These are phyloP conservation scores for Viola odorata DNA, from an alignment of 345 rosid genomes.

Conservation along the genomic window DNA sequence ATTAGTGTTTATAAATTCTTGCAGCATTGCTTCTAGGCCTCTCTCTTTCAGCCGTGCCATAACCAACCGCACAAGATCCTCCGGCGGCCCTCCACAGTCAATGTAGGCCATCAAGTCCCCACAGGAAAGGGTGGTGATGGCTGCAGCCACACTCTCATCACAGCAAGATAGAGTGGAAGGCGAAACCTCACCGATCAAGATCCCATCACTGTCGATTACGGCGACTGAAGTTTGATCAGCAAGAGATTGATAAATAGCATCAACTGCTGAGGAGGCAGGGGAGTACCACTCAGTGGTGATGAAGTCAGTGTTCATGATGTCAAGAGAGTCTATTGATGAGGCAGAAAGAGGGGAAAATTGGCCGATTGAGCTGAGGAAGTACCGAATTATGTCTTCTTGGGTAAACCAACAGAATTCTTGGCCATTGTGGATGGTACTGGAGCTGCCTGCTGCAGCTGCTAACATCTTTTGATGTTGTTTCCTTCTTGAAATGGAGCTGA, in stretches of 20 bases:
- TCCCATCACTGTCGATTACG: slow-evolving; percentile 48
- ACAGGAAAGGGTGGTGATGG: slow-evolving; percentile 59
- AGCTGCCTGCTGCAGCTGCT: slow-evolving; percentile 2
- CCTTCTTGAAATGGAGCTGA: slow-evolving; percentile 28
- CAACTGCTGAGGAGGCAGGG: slow-evolving; percentile 49
- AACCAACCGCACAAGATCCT: slow-evolving; percentile 53
- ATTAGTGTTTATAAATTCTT: slow-evolving; percentile 30
- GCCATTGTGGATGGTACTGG: slow-evolving; percentile 49
- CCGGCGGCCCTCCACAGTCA: slow-evolving; percentile 78
- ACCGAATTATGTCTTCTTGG: slow-evolving; percentile 77
- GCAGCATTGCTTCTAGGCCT: slow-evolving; percentile 44
- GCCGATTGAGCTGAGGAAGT: slow-evolving; percentile 68
- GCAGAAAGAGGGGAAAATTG: slow-evolving; percentile 66
- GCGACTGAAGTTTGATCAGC: slow-evolving; percentile 68
- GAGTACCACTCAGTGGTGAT: slow-evolving; percentile 56
- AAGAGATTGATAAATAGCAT: slow-evolving; percentile 43
- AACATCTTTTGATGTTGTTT: slow-evolving; percentile 37
- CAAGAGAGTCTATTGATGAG: slow-evolving; percentile 56
- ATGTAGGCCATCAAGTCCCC: slow-evolving; percentile 87
- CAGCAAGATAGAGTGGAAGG: slow-evolving; percentile 44
- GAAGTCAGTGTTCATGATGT: slow-evolving; percentile 44
- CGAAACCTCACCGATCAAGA: slow-evolving; percentile 68
- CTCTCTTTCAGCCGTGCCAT: slow-evolving; percentile 42
- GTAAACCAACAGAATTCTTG: slow-evolving; percentile 83
- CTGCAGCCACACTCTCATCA: slow-evolving; percentile 33